Base-by-base conservation (phyloP, 352 stramenopile genomes). In the Bremia lactucae region DNA sequence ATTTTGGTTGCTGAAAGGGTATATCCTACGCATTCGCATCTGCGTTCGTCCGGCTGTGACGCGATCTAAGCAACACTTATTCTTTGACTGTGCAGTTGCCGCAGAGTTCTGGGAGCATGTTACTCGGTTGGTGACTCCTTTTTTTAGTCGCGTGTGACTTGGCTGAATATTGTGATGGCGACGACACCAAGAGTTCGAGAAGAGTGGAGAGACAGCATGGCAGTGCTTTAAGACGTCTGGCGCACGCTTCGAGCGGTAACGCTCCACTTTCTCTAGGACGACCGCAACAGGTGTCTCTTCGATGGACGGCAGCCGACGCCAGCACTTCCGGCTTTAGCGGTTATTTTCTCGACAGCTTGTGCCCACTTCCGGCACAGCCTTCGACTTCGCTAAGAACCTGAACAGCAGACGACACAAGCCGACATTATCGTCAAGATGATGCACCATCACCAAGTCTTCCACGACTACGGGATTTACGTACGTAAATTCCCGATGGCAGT, bases 1-100 rank as follows among this genome's bases (percentile, higher is more conserved):
- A 1, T 48, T 48, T 13, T 48, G 41, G 41, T 40, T 48, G 2
- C 14, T 48, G 29, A 35, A n/a, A n/a, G 16, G 1, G 6, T n/a
- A 3, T 5, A 33, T 14, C 28, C 28, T 2, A 5, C 10, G 5
- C 28, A 33, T 14, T 1, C 10, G 11, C 7, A 13, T 13, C 6
- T 15, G 7, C 11, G 11, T 15, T 3, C 11, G 28, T 13, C 2
- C 5, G 11, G 28, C 5, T 33, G 28, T 13, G 11, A 33, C 28
- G 4, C 28, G 7, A 33, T 16, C 28, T n/a, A 3, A 33, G 4
- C 6, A 47, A 16, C 28, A 38, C 2, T 31, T 47, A 13, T 38
- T 22, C 28, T 47, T 47, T 14, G 19, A 47, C 10, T 47, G 40
- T 29, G 31, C 40, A 11, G 19, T 47, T 14, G 7, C 11, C 4